Evolutionary conservation across 768 basidiomycete species (phyloP), one percentile per base, ranked within the genome.

Genomic region (Lactifluus rugatus): DNA sequence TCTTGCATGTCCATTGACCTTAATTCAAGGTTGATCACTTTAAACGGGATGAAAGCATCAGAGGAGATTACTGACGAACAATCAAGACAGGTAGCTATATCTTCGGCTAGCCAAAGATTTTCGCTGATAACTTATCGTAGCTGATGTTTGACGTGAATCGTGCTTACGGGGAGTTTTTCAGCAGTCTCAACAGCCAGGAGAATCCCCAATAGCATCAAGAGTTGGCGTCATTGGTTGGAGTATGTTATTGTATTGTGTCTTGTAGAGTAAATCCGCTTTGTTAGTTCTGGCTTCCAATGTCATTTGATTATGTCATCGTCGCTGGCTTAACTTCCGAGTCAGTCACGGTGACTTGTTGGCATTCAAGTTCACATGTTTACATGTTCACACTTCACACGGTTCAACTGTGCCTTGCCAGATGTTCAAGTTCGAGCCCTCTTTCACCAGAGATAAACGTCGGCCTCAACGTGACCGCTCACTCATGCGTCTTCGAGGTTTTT

Each of bases 11-110:
- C 13, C 17, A 8, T 37, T 49, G n/a, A 19, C 26, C 25, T 11
- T 56, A 19, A 10, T 17, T 44, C 2, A 56, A 94, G 92, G 93
- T 76, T 99, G 41, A 98, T 99, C 66, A 93, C 91, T 5, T 78
- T 99, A 21, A 98, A 98, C 65, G 89, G 84, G 1, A 94, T 99
- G 93, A 92, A 92, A 67, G 96, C 93, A 3, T 92, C 91, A 11
- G 95, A 97, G 64, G 93, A 96, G 71, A 85, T 98, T 31, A 85
- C 87, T 0, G 95, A 98, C 60, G 95, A 98, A 60, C 93, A 99
- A 66, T 86, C 90, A 2, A 75, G 96, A 58, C 93, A 97, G 80
- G 92, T 88, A 56, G 46, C 76, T 70, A 17, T n/a, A 1, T 17
- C 52, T 25, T 36, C 14, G 5, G 25, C 32, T 44, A 26, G 25